Evolutionary conservation across 2,329 filamentous ascomycete species (phyloP), one percentile per base, ranked within the genome.

Genomic region (Herpomyces periplanetae): DNA sequence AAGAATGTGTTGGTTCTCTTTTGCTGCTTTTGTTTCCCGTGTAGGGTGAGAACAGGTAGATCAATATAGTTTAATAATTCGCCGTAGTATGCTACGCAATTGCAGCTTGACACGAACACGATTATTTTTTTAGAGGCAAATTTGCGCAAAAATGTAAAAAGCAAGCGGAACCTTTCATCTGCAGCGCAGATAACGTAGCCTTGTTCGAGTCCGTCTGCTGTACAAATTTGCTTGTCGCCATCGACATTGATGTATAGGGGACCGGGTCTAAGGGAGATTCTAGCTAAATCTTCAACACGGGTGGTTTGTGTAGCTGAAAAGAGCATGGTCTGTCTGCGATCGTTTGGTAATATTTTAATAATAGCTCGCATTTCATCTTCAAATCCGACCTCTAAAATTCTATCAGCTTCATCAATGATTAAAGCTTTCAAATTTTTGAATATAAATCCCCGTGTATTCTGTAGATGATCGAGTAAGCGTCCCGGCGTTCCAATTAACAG

Each of bases 1-100:
- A 91, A 96, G 38, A 96, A 96, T 1, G 71, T 87, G 35, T 84
- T 85, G 10, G 80, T 96, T n/a, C 80, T 65, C 40, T 87, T 87
- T 41, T 88, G 71, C 41, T 96, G 80, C 42, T 96, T 96, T 42
- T 87, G 69, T 43, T 96, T 88, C 28, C 71, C 80, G 38, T 84
- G 68, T 4, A 85, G 47, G 29, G 68, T 63, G 16, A 85, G 49
- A 2, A 84, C 66, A 3, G 65, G 71, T 15, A 88, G 51, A 38
- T 91, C 80, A 31, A 91, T 88, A 43, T 87, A 91, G 44, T 91
- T 91, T 28, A 96, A 56, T 11, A 96, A 54, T 38, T 91, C 73
- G 11, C 66, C 58, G 40, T 87, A 71, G 42, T 91, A 96, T 38
- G 85, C 85, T 31, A 91, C 75, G 28, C 64, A 84, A 33, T 69